These are phyloP conservation scores for Geranium incanum DNA, from an alignment of 441 rosid species.

Conservation along the genomic window DNA sequence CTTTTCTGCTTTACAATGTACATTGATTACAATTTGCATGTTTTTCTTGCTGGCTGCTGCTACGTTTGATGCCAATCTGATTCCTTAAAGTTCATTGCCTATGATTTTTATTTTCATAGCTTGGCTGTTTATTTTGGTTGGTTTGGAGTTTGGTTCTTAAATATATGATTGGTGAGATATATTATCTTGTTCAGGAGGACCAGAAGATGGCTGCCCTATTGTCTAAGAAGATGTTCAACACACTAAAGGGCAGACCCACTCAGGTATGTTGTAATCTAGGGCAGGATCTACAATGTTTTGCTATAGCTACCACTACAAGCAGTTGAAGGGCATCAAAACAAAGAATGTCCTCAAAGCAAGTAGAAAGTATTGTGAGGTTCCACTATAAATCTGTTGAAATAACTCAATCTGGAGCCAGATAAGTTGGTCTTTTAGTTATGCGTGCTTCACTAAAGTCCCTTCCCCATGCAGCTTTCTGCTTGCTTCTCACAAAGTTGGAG, in stretches of 20 bases:
- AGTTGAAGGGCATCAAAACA: constrained; percentile 3
- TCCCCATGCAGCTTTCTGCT: not conserved
- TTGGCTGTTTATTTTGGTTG: not conserved
- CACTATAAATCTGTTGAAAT: not conserved
- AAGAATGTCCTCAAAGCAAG: constrained; percentile 2
- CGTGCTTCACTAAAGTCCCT: too few relatives aligned
- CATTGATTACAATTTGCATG: not conserved
- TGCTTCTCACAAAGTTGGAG: not conserved
- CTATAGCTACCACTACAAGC: not conserved
- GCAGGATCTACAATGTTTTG: not conserved
- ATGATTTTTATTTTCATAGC: not conserved
- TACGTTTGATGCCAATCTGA: not conserved
- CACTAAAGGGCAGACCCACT: constrained; percentile 86
- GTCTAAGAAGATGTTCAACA: constrained; percentile 71
- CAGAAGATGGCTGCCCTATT: constrained; percentile 64
- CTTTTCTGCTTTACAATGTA: not conserved
- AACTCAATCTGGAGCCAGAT: not conserved
- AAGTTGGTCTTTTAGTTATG: not conserved
- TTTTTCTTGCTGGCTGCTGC: not conserved
- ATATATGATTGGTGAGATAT: not conserved
- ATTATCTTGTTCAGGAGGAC: constrained; percentile 57
- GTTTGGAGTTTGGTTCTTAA: not conserved
- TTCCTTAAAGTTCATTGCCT: not conserved
- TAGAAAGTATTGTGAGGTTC: not conserved
- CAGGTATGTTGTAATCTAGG: constrained; percentile 48